A percentile compares a stretch with the other conserved stretches of the same genome.
Conservation (phyloP, 495 filamentous ascomycete genomes). For the Massariosphaeria phaeospora region DNA sequence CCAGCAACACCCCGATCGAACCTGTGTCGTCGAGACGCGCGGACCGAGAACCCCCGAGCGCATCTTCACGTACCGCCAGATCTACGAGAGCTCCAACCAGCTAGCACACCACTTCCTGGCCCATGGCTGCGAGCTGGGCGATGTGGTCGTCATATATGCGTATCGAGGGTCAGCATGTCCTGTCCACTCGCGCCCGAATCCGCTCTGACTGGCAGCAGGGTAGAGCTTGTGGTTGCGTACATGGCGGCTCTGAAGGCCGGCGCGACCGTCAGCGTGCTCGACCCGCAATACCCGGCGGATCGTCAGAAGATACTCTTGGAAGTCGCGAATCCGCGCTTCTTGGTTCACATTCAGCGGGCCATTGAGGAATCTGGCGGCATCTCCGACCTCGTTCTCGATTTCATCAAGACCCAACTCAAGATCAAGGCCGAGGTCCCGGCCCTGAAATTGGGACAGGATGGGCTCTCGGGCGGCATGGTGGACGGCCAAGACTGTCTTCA, state of each 20-base stretch:
- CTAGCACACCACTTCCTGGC: slow-evolving; percentile 73
- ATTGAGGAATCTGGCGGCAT: slow-evolving; percentile 68
- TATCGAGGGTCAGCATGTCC: no score
- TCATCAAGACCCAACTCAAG: slow-evolving; percentile 66
- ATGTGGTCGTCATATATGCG: slow-evolving; percentile 92
- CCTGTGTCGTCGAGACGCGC: slow-evolving; percentile 80
- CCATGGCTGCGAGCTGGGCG: slow-evolving; percentile 68
- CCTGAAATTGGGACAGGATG: slow-evolving; percentile 67
- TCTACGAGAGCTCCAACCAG: slow-evolving; percentile 77
- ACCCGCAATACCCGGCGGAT: slow-evolving; percentile 80
- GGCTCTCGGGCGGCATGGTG: slow-evolving; percentile 65
- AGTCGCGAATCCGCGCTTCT: slow-evolving; percentile 72
- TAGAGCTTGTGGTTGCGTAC: slow-evolving; percentile 59
- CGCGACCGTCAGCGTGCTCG: slow-evolving; percentile 75
- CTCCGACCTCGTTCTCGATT: slow-evolving; percentile 63
- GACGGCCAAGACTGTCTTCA: slow-evolving; percentile 64
- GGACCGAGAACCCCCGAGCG: slow-evolving; percentile 55
- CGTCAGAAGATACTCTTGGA: slow-evolving; percentile 88
- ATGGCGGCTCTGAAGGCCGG: slow-evolving; percentile 48
- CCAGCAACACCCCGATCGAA: slow-evolving; percentile 64
- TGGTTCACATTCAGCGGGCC: slow-evolving; percentile 77
- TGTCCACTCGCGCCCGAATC: no score
- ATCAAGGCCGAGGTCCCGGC: slow-evolving; percentile 74
- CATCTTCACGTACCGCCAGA: slow-evolving; percentile 80
- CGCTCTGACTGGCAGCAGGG: no score